Base-by-base conservation (phyloP, 2,329 filamentous ascomycete genomes). In the Trichoderma simmonsii region DNA sequence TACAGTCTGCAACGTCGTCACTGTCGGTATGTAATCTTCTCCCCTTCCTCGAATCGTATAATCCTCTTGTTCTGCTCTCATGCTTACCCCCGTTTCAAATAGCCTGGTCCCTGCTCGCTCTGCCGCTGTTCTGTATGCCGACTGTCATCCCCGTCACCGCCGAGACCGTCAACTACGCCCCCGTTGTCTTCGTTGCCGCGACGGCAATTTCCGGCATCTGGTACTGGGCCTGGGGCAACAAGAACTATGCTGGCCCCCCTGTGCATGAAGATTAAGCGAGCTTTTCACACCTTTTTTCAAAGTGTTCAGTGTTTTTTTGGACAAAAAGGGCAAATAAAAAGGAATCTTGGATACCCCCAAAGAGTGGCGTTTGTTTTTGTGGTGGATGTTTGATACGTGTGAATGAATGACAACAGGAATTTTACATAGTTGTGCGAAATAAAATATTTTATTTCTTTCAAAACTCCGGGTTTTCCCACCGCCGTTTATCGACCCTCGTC, bases 71-170 rank as follows among this genome's bases (percentile, higher is more conserved):
- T 43, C 39, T 9, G 39, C 39, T 43, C 12, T 14, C 12, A 12
- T 67, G 36, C 72, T 69, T 32, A 70, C 30, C 24, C 62, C 24
- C 62, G 26, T 15, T 51, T 62, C 39, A 43, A 15, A 68, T 75
- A 90, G 88, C 82, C 67, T 93, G 91, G 91, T 91, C 89, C 70
- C 75, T 86, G 15, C 86, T 94, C 69, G 91, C 90, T 43, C 88
- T 93, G 67, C 91, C 91, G 1, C 86, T 93, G 18, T 93, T 93
- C 85, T 93, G 89, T 81, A 92, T 92, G 89, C 91, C 91, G 0
- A 86, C 89, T 0, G 81, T 81, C 57, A 82, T 92, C n/a, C 89
- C 89, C 6, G 89, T 92, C 51, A 86, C 85, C 0, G 80, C 78
- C 34, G 78, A 81, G 21, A 86, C 84, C 51, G 91, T 93, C 85